phyloP scores from a whole-genome alignment of 305 asterid species.

The Fraxinus albicans region DNA sequence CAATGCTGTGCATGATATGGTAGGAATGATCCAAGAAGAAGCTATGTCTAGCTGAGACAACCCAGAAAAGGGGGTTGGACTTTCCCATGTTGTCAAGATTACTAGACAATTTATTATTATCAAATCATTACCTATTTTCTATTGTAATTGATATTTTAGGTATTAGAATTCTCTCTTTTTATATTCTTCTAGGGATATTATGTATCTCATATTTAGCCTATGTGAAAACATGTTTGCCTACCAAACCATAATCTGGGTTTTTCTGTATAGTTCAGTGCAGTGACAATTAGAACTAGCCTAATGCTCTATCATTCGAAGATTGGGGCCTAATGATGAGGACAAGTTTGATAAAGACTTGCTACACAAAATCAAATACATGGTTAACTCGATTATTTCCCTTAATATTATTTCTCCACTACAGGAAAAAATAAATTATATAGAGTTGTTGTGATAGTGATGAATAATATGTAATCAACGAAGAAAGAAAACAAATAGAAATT shows the following conservation, averaged over 20 bases:
- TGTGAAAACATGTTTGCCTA: too few species aligned
- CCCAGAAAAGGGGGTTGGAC: background rate
- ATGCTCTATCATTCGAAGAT: background rate
- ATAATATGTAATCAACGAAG: too few species aligned
- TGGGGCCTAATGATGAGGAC: constrained; percentile 17
- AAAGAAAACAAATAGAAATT: too few species aligned
- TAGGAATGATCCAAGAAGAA: constrained; percentile 60
- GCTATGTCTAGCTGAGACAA: constrained; percentile 31
- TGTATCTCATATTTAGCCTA: constrained; percentile 14
- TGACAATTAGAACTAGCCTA: constrained; percentile 23
- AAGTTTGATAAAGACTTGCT: constrained; percentile 6
- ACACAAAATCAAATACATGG: too few species aligned
- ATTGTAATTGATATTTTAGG: background rate
- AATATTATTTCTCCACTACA: too few species aligned
- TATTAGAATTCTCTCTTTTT: background rate
- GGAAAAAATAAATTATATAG: background rate
- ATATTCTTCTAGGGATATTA: constrained; percentile 7
- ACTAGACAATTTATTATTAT: constrained; percentile 14
- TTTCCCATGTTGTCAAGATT: constrained; percentile 12
- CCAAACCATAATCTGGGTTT: background rate
- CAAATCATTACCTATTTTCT: constrained; percentile 24
- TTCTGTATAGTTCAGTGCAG: constrained; percentile 2
- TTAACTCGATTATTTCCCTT: too few species aligned
- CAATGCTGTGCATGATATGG: constrained; percentile 55
- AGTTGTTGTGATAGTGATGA: background rate